Base-by-base conservation (phyloP, 768 basidiomycete genomes). In the Amyloporia xantha region DNA sequence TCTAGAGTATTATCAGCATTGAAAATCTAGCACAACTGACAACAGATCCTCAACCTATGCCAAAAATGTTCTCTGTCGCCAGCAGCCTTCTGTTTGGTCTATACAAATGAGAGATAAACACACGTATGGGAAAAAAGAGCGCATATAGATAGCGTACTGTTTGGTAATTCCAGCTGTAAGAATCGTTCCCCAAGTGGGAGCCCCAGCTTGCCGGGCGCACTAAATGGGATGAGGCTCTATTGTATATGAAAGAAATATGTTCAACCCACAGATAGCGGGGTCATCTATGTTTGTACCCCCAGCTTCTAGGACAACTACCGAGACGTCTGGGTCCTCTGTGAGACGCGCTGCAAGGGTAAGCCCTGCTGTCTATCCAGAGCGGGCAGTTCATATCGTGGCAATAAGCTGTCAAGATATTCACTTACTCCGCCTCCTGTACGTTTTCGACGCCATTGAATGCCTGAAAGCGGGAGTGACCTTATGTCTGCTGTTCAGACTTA, bases 261-360 rank as follows among this genome's bases (percentile, higher is more conserved):
- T 19, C 11, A 13, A 54, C 57, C 38, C 27, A 58, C 57, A 21
- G 11, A 58, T 46, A 2, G 28, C 50, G 17, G 37, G 40, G n/a
- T 55, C 54, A 9, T 44, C 44, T 21, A 58, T n/a, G 30, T 58
- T 55, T 6, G 54, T 50, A 2, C 27, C 40, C 7, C 67, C 67
- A 0, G 67, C 63, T 49, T 69, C 68, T 28, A 69, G 53, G 11
- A 73, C 66, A 38, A 70, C 58, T 5, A 75, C 71, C 11, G 63
- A 59, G 46, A 62, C 62, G 37, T 61, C 47, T 1, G 62, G 54
- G 50, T 73, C 68, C 41, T 71, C 67, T 10, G 61, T 55, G 26
- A 76, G 60, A 17, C 73, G 61, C 2, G 63, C 63, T 10, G 71
- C 73, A 21, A 75, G 53, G 2, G 69, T 68, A 23, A 73, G 55